phyloP scores from a whole-genome alignment of 306 rosid species.

The Vigna reflexopilosa region DNA sequence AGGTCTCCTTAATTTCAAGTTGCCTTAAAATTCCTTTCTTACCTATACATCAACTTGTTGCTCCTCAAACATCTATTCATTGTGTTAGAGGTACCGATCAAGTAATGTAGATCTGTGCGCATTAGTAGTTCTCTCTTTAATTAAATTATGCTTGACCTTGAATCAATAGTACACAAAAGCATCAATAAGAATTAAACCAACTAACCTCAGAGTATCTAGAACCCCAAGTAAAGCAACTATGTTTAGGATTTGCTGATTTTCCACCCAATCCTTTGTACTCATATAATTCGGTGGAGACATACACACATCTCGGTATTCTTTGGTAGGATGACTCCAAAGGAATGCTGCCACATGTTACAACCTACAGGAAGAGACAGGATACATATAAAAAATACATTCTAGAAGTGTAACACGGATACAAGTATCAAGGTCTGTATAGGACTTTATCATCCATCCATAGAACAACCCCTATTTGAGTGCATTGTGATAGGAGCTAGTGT shows the following conservation, averaged over 20 bases:
- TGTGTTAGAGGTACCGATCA: conserved; percentile 1
- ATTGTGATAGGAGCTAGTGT: background rate
- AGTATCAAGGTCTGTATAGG: background rate
- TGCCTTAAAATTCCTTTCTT: background rate
- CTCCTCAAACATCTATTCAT: conserved; percentile 12
- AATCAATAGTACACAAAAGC: conserved; percentile 15
- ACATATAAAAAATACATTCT: conserved; percentile 12
- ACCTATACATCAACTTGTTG: background rate
- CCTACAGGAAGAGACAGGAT: conserved; percentile 60
- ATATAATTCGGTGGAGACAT: conserved; percentile 82
- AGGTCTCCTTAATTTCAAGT: conserved; percentile 17
- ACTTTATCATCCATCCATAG: conserved; percentile 22
- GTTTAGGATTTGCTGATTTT: conserved; percentile 80
- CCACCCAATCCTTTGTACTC: conserved; percentile 87
- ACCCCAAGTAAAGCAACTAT: conserved; percentile 83
- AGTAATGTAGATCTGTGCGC: background rate
- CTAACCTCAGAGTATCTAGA: conserved; percentile 86
- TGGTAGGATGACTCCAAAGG: conserved; percentile 97
- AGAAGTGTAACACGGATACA: conserved; percentile 4
- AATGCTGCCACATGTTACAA: conserved; percentile 98
- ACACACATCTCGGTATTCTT: conserved; percentile 81
- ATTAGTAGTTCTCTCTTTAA: background rate
- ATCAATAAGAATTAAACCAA: conserved; percentile 40
- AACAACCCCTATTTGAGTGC: conserved; percentile 1
- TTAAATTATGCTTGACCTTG: background rate